These are phyloP conservation scores for Nothophytophthora sp. DNA, from an alignment of 352 stramenopile species.

Conservation along the genomic window DNA sequence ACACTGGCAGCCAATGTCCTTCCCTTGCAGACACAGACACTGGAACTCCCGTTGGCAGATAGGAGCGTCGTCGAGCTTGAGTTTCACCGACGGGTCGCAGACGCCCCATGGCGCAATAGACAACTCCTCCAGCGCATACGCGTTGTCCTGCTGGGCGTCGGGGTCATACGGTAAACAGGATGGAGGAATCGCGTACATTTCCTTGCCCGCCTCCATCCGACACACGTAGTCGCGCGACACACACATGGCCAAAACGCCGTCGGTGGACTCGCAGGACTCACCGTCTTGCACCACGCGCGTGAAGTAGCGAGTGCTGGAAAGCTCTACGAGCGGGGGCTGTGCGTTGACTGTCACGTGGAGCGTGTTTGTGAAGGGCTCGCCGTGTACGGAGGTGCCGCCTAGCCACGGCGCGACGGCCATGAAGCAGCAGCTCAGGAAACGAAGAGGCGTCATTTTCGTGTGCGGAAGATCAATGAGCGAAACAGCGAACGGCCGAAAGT, in stretches of 20 bases:
- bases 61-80: constrained; percentile 31
- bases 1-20: constrained; percentile 26
- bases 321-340: not conserved
- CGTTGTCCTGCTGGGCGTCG: constrained; percentile 29
- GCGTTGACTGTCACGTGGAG: not conserved
- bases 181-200: constrained; percentile 34
- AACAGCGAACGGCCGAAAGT: no score
- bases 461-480: no score
- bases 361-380: not conserved
- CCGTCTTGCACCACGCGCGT: constrained; percentile 39
- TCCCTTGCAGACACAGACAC: constrained; percentile 33
- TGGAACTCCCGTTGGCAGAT: constrained; percentile 45
- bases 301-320: constrained; percentile 12
- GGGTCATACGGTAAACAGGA: constrained; percentile 43
- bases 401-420: no score
- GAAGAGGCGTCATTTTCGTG: no score
- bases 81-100: constrained; percentile 29
- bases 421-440: no score
- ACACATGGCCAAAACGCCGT: constrained; percentile 38
- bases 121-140: constrained; percentile 31
- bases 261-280: constrained; percentile 23
- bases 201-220: constrained; percentile 43
- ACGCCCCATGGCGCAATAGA: constrained; percentile 28
- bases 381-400: not conserved
- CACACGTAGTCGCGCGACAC: constrained; percentile 45